A percentile compares a stretch with the other conserved stretches of the same genome.
phyloP scores from a whole-genome alignment of 1,284 basidiomycete genomes.

The Ceratobasidium sp. region DNA sequence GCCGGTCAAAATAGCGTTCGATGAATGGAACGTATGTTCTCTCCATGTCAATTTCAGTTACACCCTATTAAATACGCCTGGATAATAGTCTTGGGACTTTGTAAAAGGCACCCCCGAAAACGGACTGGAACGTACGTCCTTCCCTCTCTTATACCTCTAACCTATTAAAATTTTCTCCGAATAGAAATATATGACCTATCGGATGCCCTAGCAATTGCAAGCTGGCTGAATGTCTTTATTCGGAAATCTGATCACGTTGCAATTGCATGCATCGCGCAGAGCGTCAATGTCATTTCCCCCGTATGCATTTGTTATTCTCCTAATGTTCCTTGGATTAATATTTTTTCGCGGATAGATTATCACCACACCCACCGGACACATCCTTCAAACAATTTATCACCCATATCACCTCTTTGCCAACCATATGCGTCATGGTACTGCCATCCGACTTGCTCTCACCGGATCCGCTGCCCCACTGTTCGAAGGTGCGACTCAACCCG shows the following conservation, averaged over 20 bases:
- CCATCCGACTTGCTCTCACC: conserved; percentile 54
- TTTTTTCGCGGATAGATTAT: conserved; percentile 35
- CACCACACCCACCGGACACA: conserved; percentile 53
- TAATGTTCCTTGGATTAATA: conserved; percentile 33
- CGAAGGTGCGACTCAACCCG: conserved; percentile 51
- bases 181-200: conserved; percentile 64
- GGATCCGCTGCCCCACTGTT: background rate
- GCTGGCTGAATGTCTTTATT: conserved; percentile 70
- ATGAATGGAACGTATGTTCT: conserved; percentile 61
- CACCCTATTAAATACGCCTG: background rate
- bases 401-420: conserved; percentile 61
- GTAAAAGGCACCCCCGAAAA: conserved; percentile 54
- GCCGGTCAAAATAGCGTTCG: conserved; percentile 56
- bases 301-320: conserved; percentile 46
- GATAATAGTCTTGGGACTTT: background rate
- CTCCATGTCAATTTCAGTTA: conserved; percentile 1
- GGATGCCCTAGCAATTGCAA: conserved; percentile 64
- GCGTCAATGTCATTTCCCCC: conserved; percentile 63
- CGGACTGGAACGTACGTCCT: conserved; percentile 58
- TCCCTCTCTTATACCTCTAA: background rate
- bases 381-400: conserved; percentile 62
- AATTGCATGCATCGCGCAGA: conserved; percentile 70
- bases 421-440: conserved; percentile 58
- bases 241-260: conserved; percentile 65
- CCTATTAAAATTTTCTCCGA: background rate